Evolutionary conservation across 2,329 filamentous ascomycete species (phyloP), one percentile per base, ranked within the genome.

Genomic region (Ophiostoma himal-ulmi): DNA sequence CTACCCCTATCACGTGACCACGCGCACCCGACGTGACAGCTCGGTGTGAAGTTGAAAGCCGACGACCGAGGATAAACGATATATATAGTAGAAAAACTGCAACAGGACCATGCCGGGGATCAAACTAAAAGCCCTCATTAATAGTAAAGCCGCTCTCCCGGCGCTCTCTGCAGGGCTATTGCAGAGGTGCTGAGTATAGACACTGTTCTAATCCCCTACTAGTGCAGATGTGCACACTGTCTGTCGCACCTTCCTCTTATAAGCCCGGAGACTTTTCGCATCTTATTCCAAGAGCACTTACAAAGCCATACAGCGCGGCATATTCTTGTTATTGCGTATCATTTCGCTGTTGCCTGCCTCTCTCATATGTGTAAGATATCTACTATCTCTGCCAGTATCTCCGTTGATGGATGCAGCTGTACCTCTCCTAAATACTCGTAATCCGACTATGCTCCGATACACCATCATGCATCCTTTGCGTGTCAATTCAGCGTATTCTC

Each of bases 11-110:
- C 70, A 71, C 70, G 67, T 71, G 70, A 48, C 37, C 57, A 68
- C 70, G 70, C 70, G 70, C 70, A 60, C 41, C 67, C 54, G 48
- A 57, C 70, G 70, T 68, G 70, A 62, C 62, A 65, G 60, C 34
- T 65, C 20, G 62, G 34, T 30, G 30, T 26, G 14, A 34, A 34
- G 30, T 13, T 7, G 26, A 64, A 64, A 30, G 57, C 57, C 57
- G 57, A 62, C 57, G 57, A 34, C 57, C 57, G 57, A 62, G 57
- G 57, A 64, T 20, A 64, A 22, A 64, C 11, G 60, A 64, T n/a
- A n/a, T n/a, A n/a, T n/a, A n/a, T n/a, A n/a, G n/a, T n/a, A n/a
- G n/a, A n/a, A 26, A 13, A 22, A 57, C 26, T 22, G 20, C 7
- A n/a, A 26, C 26, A 5, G n/a, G n/a, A 22, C 14, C 5, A 20